Evolutionary conservation across 306 rosid species (phyloP), one percentile per base, ranked within the genome.

Genomic region (Quercus dentata): DNA sequence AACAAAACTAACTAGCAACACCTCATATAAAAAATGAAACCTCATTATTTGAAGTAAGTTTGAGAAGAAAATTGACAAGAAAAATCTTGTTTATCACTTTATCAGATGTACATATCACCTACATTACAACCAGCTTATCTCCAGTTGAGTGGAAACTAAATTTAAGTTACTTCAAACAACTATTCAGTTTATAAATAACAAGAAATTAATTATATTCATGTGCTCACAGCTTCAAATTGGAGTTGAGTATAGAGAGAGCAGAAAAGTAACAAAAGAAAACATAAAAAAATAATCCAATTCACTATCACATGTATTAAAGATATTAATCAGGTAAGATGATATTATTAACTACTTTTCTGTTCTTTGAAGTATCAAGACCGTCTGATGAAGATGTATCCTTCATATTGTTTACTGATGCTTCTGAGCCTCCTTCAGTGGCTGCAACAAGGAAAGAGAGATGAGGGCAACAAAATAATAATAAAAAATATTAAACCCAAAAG

Each of bases 311-410:
- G 78, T 11, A 10, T 3, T 19, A 64, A 75, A 69, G 63, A 74
- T 15, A 31, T 14, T 20, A 83, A 88, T 72, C 46, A 52, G 75
- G 41, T 74, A 69, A 78, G 70, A 78, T 25, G 52, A 57, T 76
- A 68, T 68, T 69, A 84, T 97, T 86, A 20, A 94, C 98, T 5
- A 83, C 49, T 85, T 94, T 94, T 85, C 71, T 91, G 85, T 25
- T 86, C 84, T 91, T 94, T n/a, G 78, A 80, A 80, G 86, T 49
- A 80, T 84, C 86, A 54, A 67, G 82, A 72, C 33, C 80, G 81
- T 81, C 97, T 54, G 84, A 5, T 15, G 84, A 79, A 46, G 83
- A 69, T 23, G 76, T 70, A 56, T 90, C 90, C 82, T 87, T 91
- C 64, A 8, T 33, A 35, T 83, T 82, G 67, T 77, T 31, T 11